Base-by-base conservation (phyloP, 306 rosid species). In the Dryas alaskensis region DNA sequence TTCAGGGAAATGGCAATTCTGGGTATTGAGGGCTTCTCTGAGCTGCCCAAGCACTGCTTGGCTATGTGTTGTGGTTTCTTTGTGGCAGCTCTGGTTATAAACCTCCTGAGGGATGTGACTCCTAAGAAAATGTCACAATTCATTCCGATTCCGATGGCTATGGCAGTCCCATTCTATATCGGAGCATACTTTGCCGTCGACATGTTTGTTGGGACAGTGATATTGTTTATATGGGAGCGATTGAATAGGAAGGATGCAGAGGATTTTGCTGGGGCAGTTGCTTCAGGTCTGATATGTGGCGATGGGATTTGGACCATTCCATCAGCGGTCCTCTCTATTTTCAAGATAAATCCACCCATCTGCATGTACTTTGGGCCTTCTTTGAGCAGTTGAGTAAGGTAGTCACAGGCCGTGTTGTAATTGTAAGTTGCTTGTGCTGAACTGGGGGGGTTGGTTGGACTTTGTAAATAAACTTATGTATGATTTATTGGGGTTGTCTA, bases 281-380 rank as follows among this genome's bases (percentile, higher is more conserved):
- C 99, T 63, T 92, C 99, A 1, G 98, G 99, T 73, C 81, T 95
- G 73, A 95, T 95, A 27, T 92, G 96, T 60, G 99, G 98, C 31
- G 99, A 94, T 52, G 99, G 99, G 40, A 94, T 94, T 43, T 92
- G 99, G 99, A 89, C 99, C 1, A 86, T 92, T 80, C 99, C 99
- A 27, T 92, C 97, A 6, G 99, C 98, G 2, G 65, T 95, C 59
- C 96, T 95, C 75, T 88, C 97, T 45, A 90, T 92, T 73, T 67
- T 92, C 78, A 86, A 88, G 92, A 69, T 95, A 74, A 81, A 88
- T 69, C 96, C 99, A 1, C 99, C 97, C 46, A 86, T 94, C 37
- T 94, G 99, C 85, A 94, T 94, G 96, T 88, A 89, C 86, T 94
- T 94, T 42, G 97, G 94, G 7, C 92, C 98, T 70, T 84, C 96